phyloP scores from a whole-genome alignment of 139 green algal species.

The Chlorella vulgaris region DNA sequence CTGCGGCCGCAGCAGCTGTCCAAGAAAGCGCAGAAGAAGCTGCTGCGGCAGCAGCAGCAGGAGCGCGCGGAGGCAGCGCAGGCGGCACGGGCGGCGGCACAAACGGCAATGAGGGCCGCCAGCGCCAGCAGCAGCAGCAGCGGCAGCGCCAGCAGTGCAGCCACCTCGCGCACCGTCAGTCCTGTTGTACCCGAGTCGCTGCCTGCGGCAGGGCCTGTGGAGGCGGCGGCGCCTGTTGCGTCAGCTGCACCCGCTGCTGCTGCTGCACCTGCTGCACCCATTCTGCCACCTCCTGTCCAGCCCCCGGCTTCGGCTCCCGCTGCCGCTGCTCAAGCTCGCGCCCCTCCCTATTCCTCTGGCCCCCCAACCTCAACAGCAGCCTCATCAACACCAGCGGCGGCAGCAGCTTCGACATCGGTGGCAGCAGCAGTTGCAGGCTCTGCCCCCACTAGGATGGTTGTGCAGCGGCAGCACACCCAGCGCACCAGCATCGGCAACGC shows the following conservation, averaged over 20 bases:
- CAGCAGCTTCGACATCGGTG: background rate
- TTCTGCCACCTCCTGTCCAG: too few species aligned
- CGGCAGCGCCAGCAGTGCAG: background rate
- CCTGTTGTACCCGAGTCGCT: background rate
- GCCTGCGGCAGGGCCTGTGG: background rate
- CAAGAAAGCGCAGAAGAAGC: slow-evolving; percentile 14
- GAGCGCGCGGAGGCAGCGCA: background rate
- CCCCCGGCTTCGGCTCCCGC: too few species aligned
- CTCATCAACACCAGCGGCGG: background rate
- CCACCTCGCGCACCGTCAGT: background rate
- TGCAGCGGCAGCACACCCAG: slow-evolving; percentile 21
- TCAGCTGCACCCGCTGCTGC: background rate
- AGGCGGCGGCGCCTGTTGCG: background rate
- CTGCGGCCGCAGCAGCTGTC: slow-evolving; percentile 1
- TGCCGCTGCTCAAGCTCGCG: too few species aligned
- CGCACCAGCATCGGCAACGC: background rate
- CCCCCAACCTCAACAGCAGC: background rate
- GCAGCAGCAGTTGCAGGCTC: background rate
- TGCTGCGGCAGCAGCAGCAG: slow-evolving; percentile 24
- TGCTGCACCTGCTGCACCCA: background rate
- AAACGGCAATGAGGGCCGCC: background rate
- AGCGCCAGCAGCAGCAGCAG: background rate
- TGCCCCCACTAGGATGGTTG: background rate
- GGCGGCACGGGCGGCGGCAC: background rate
- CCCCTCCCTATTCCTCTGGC: too few species aligned